These are phyloP conservation scores for Macrophomina tecta DNA, from an alignment of 2,329 filamentous ascomycete species.

Conservation along the genomic window DNA sequence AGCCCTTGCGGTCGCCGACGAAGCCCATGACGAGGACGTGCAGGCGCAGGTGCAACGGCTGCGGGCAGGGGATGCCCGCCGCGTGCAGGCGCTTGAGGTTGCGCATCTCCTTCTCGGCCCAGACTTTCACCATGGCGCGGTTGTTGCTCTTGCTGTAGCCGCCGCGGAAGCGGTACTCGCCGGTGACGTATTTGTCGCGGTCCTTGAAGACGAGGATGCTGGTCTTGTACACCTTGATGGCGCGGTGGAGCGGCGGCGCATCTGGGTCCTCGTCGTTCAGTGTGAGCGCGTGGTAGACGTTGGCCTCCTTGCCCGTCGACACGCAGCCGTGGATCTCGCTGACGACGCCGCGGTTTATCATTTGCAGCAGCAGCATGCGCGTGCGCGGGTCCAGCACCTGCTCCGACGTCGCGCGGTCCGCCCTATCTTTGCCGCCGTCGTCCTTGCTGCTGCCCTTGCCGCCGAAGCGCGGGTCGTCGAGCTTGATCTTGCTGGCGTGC, in stretches of 20 bases:
- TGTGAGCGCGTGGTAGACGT: slow-evolving; percentile 90
- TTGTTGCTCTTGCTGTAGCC: slow-evolving; percentile 95
- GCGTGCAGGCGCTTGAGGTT: slow-evolving; percentile 85
- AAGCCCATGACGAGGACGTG: slow-evolving; percentile 97
- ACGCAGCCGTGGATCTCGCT: slow-evolving; percentile 94
- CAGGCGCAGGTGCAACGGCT: slow-evolving; percentile 86
- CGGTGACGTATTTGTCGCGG: slow-evolving; percentile 91
- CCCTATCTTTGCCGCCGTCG: slow-evolving; percentile 76
- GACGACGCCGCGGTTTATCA: slow-evolving; percentile 90
- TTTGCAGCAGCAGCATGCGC: slow-evolving; percentile 91
- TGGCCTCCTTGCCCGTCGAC: slow-evolving; percentile 96
- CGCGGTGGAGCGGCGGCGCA: slow-evolving; percentile 68
- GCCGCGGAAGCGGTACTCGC: slow-evolving; percentile 88
- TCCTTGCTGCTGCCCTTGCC: slow-evolving; percentile 49
- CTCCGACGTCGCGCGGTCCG: slow-evolving; percentile 90
- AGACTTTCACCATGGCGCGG: slow-evolving; percentile 95
- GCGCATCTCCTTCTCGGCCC: slow-evolving; percentile 98
- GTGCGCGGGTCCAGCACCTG: slow-evolving; percentile 94
- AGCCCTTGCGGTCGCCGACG: slow-evolving; percentile 83
- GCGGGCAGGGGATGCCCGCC: slow-evolving; percentile 87
- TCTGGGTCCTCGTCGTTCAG: slow-evolving; percentile 58
- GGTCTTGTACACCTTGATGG: slow-evolving; percentile 99
- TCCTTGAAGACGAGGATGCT: slow-evolving; percentile 98
- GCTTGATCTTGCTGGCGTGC: slow-evolving; percentile 83
- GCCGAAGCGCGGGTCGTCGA: slow-evolving; percentile 56